phyloP scores from a whole-genome alignment of 495 filamentous ascomycete genomes.

The Hypoxylon intermedium region DNA sequence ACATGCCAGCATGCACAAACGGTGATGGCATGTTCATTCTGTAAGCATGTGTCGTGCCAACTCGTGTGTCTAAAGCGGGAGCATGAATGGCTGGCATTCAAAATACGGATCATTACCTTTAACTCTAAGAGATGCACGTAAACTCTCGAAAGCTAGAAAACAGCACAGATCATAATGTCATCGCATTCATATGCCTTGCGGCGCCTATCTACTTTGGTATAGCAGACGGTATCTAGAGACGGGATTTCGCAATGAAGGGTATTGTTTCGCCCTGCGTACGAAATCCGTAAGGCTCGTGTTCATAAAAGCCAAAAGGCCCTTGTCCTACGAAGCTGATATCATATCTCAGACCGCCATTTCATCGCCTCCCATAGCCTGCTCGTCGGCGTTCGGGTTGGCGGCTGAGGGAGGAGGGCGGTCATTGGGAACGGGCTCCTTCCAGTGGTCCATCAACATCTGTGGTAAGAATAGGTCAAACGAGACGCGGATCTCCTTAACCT shows the following conservation, averaged over 20 bases:
- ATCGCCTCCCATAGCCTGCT: constrained; percentile 23
- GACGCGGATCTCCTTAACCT: constrained; percentile 63
- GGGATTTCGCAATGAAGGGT: not conserved
- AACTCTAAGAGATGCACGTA: too few relatives aligned
- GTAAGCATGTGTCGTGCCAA: too few relatives aligned
- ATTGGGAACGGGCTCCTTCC: constrained; percentile 62
- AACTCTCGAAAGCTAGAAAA: not conserved
- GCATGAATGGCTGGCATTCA: not conserved
- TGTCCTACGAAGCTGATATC: not conserved
- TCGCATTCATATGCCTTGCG: constrained; percentile 27
- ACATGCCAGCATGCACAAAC: constrained; percentile 3
- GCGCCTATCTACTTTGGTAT: constrained; percentile 30
- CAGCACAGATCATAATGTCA: constrained; percentile 6
- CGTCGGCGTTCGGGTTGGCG: constrained; percentile 33
- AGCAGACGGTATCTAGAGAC: constrained; percentile 21
- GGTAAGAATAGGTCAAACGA: constrained; percentile 68
- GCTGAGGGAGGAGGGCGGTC: constrained; percentile 47
- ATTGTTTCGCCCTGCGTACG: not conserved
- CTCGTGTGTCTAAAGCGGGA: too few relatives aligned
- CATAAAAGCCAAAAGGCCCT: not conserved
- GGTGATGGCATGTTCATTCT: too few relatives aligned
- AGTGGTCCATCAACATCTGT: constrained; percentile 75
- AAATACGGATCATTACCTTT: not conserved
- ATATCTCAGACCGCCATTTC: constrained; percentile 12
- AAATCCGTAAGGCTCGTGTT: not conserved